Conservation (phyloP, 2,329 filamentous ascomycete species). For the Sporothrix phasma region DNA sequence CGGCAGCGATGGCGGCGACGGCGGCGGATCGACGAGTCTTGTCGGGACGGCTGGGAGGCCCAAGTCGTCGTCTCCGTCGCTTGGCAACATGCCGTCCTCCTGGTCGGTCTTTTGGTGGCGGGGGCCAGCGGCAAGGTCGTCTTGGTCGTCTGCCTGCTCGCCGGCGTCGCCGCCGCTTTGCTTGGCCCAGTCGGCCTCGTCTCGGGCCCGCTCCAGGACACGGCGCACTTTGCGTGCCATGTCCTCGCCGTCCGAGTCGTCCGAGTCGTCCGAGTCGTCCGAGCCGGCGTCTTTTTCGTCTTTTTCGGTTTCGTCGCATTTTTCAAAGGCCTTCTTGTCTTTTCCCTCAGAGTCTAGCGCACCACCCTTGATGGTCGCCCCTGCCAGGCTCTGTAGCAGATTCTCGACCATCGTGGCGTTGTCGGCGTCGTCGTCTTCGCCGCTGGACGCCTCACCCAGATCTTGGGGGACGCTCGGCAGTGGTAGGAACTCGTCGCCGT, state of each 20-base stretch:
- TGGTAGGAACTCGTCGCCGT: conserved; percentile 36
- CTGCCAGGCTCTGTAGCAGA: conserved; percentile 27
- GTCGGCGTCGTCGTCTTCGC: conserved; percentile 21
- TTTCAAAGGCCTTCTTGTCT: background rate
- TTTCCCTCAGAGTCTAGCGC: background rate
- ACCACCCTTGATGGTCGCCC: conserved; percentile 7
- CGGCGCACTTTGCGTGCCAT: conserved; percentile 37
- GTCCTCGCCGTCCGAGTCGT: conserved; percentile 41
- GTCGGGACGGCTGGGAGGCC: conserved; percentile 39
- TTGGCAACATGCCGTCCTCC: background rate
- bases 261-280: conserved; percentile 37
- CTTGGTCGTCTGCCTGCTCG: background rate
- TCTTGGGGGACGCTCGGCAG: conserved; percentile 34
- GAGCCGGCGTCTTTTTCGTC: conserved; percentile 15
- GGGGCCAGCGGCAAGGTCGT: conserved; percentile 1
- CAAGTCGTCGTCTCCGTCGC: conserved; percentile 24
- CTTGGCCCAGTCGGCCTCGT: conserved; percentile 34
- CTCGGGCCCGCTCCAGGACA: conserved; percentile 36
- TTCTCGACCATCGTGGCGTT: conserved; percentile 26
- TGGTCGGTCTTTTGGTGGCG: background rate
- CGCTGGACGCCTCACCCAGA: conserved; percentile 7
- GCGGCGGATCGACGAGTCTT: conserved; percentile 30
- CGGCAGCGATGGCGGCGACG: background rate
- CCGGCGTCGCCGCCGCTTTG: background rate
- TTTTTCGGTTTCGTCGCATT: background rate